Base-by-base conservation (phyloP, 1,284 basidiomycete species). In the Ustilago crameri region DNA sequence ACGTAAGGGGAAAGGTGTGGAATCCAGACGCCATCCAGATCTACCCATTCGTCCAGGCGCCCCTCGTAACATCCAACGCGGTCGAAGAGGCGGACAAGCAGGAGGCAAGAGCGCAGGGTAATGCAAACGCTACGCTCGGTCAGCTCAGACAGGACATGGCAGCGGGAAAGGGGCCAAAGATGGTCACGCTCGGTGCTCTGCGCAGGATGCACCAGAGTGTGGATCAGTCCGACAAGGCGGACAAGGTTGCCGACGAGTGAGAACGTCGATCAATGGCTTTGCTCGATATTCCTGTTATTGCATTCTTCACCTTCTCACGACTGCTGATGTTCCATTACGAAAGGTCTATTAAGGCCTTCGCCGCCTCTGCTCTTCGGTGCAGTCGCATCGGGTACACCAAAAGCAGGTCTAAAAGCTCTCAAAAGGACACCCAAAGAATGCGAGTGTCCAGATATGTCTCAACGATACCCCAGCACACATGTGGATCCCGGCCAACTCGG, bases 31-130 rank as follows among this genome's bases (percentile, higher is more conserved):
- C 41, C 55, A 34, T 75, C 48, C 62, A 61, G 47, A 74, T 78
- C 41, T 73, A 48, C 24, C 76, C 76, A 5, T 74, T 78, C 47
- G 34, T 78, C 17, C 73, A 73, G 48, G 74, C 76, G 3, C 63
- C 72, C 7, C 57, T 69, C 34, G 40, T 41, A 18, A 41, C 17
- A 1, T 44, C 50, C 7, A 35, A 23, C 2, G 51, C 38, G 3
- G 46, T 18, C 10, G 38, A 45, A 10, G 51, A 24, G 4, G 51
- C 37, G 3, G 49, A 32, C 17, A 26, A 18, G 3, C 45, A 12
- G 14, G 58, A 51, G 23, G 27, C 26, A 3, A 24, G 30, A 2
- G 47, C 46, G 7, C 44, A 58, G 27, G 26, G 26, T 5, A 35
- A 42, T 51, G 57, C 62, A 0, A 71, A 72, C n/a, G 64, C 64